Conservation (phyloP, 2,329 filamentous ascomycete genomes). For the Ophiostoma piceae region DNA sequence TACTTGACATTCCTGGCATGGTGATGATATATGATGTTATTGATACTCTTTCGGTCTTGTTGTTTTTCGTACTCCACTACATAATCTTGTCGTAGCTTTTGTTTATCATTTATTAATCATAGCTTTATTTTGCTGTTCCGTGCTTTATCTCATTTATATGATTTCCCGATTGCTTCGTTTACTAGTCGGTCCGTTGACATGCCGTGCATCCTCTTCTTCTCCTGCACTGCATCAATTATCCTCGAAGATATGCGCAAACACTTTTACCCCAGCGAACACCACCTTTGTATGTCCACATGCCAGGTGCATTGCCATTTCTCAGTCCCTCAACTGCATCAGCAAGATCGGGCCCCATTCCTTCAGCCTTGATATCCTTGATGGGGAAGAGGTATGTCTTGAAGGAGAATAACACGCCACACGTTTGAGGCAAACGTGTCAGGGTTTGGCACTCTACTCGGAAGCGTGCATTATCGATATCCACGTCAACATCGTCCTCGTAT, state of each 20-base stretch:
- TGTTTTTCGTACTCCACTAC: not conserved
- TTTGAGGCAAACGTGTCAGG: slow-evolving; percentile 45
- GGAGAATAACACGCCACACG: slow-evolving; percentile 46
- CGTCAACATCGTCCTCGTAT: slow-evolving; percentile 34
- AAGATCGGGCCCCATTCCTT: slow-evolving; percentile 43
- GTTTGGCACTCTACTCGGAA: slow-evolving; percentile 50
- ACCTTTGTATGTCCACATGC: slow-evolving; percentile 52
- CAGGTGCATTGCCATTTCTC: slow-evolving; percentile 46
- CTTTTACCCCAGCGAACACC: slow-evolving; percentile 44
- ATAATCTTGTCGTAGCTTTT: not conserved
- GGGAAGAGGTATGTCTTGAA: slow-evolving; percentile 54
- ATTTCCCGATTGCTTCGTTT: not conserved
- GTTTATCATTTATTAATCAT: not conserved
- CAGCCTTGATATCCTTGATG: slow-evolving; percentile 44
- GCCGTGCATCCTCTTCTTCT: not conserved
- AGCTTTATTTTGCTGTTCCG: not conserved
- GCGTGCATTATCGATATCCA: slow-evolving; percentile 39
- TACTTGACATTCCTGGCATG: not conserved
- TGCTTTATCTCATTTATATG: not conserved
- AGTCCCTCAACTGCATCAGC: slow-evolving; percentile 52
- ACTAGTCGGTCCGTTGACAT: not conserved
- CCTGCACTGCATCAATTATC: not conserved
- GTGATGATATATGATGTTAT: not conserved
- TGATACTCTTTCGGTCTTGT: not conserved
- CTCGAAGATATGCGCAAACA: slow-evolving; percentile 44